These are phyloP conservation scores for Seminavis robusta DNA, from an alignment of 108 stramenopile species.

Conservation along the genomic window DNA sequence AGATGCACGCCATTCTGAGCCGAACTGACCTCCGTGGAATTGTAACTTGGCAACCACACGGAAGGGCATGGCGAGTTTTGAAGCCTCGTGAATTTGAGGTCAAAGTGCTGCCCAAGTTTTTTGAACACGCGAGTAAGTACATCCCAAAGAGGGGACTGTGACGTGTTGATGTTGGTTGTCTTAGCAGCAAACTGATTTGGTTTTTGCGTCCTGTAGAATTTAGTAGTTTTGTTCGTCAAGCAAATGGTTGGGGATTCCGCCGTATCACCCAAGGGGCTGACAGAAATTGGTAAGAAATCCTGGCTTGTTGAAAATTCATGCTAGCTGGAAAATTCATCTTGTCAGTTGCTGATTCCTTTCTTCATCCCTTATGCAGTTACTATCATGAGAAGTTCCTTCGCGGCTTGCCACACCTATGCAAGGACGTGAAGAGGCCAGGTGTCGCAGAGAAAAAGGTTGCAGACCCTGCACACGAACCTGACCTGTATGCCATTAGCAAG, in stretches of 20 bases:
- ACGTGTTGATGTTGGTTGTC: too few relatives aligned
- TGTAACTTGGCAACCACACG: conserved; percentile 70
- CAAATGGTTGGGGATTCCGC: conserved; percentile 52
- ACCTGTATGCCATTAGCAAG: conserved; percentile 48
- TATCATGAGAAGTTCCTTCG: conserved; percentile 66
- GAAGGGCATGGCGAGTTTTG: conserved; percentile 66
- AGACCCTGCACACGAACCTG: conserved; percentile 55
- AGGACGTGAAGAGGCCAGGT: conserved; percentile 51
- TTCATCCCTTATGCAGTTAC: too few relatives aligned
- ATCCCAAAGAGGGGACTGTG: conserved; percentile 27
- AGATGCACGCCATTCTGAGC: conserved; percentile 69
- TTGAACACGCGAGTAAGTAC: conserved; percentile 58
- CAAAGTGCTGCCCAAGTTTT: conserved; percentile 56
- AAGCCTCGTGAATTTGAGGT: conserved; percentile 70
- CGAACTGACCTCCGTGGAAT: conserved; percentile 48
- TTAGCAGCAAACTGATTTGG: too few relatives aligned
- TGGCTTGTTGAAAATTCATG: too few relatives aligned
- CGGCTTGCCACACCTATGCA: conserved; percentile 50
- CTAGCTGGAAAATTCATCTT: too few relatives aligned
- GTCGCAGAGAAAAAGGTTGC: conserved; percentile 47
- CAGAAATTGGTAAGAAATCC: conserved; percentile 46
- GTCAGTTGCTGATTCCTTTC: too few relatives aligned
- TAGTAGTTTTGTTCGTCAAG: neutral
- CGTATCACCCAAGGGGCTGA: conserved; percentile 57
- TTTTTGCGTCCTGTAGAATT: neutral